A percentile compares a stretch with the other conserved stretches of the same genome.
These are phyloP conservation scores for Cylindrotheca fusiformis DNA, from an alignment of 108 stramenopile genomes.

Conservation along the genomic window DNA sequence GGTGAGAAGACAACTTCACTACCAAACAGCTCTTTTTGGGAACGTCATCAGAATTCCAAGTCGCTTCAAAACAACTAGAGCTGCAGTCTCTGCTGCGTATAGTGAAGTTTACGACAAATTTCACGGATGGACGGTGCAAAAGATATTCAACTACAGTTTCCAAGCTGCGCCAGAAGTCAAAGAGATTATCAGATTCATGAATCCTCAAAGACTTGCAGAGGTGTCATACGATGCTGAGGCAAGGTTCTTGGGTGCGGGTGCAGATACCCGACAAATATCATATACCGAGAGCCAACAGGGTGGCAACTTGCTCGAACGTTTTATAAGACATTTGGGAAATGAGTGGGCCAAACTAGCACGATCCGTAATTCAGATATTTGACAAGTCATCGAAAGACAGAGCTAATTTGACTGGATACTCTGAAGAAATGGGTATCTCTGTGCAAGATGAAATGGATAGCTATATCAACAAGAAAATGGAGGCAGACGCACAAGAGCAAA, in stretches of 20 bases:
- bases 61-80: conserved; percentile 35
- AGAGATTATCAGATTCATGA: conserved; percentile 57
- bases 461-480: conserved; percentile 44
- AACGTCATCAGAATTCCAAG: conserved; percentile 47
- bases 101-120: conserved; percentile 50
- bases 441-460: conserved; percentile 23
- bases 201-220: conserved; percentile 44
- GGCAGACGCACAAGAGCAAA: conserved; percentile 45
- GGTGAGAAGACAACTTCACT: conserved; percentile 60
- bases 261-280: not conserved
- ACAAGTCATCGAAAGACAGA: conserved; percentile 1
- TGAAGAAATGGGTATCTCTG: not conserved
- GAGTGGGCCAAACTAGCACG: conserved; percentile 39
- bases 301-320: conserved; percentile 22
- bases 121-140: conserved; percentile 72
- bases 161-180: conserved; percentile 56
- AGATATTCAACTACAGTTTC: conserved; percentile 73
- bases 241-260: not conserved
- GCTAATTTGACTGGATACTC: not conserved
- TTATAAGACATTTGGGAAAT: conserved; percentile 41
- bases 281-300: not conserved
- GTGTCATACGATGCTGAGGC: conserved; percentile 25
- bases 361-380: conserved; percentile 20
- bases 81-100: conserved; percentile 62
- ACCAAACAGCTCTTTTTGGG: conserved; percentile 57